Evolutionary conservation across 2,329 filamentous ascomycete species (phyloP).

Genomic region (Colletotrichum chlorophyti): DNA sequence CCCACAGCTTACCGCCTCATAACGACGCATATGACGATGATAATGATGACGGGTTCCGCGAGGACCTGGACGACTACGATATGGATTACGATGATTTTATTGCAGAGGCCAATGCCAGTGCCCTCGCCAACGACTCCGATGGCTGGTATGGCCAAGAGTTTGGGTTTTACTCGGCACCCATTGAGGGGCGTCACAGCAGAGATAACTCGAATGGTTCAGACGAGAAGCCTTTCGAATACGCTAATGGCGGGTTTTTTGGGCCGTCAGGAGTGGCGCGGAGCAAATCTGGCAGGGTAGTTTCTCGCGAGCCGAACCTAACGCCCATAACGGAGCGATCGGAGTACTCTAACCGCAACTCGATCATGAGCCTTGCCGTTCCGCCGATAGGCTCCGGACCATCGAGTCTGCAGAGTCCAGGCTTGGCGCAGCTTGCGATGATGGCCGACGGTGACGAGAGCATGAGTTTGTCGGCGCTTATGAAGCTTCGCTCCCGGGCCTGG

Average conservation of each 20-base stretch:
- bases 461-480: conserved; percentile 75
- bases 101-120: conserved; percentile 92
- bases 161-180: conserved; percentile 82
- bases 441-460: conserved; percentile 69
- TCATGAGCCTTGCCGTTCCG: conserved; percentile 75
- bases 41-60: conserved; percentile 56
- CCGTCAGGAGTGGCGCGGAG: conserved; percentile 73
- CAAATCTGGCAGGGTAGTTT: conserved; percentile 75
- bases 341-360: conserved; percentile 92
- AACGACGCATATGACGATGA: conserved; percentile 49
- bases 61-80: conserved; percentile 65
- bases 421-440: conserved; percentile 78
- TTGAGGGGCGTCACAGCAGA: conserved; percentile 49
- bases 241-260: conserved; percentile 89
- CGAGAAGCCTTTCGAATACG: conserved; percentile 60
- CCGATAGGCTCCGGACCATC: conserved; percentile 50
- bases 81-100: conserved; percentile 90
- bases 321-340: conserved; percentile 96
- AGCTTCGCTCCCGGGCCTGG: conserved; percentile 77
- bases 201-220: conserved; percentile 44
- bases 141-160: conserved; percentile 97
- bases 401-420: conserved; percentile 71
- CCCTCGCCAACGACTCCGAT: conserved; percentile 88
- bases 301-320: conserved; percentile 88
- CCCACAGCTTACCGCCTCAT: conserved; percentile 30